Conservation (phyloP, 2,329 filamentous ascomycete species). For the Colletotrichum musae region DNA sequence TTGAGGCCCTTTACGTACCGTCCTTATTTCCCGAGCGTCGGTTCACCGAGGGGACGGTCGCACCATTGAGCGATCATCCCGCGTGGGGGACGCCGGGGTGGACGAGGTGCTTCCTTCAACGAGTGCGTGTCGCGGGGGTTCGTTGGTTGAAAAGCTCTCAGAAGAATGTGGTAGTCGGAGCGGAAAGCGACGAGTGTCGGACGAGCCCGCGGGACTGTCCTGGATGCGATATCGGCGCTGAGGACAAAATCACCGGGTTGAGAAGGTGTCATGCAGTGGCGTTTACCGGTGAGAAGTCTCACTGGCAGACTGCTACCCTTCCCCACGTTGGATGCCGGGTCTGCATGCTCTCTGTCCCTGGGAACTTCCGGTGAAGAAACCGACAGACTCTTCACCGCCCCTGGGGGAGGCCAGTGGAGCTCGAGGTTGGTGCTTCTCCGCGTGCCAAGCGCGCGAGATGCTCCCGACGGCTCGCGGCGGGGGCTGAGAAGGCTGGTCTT, state of each 20-base stretch:
- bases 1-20: constrained; percentile 12
- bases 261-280: constrained; percentile 18
- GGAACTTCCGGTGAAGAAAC: not conserved
- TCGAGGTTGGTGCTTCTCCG: not conserved
- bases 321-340: not conserved
- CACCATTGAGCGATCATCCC: constrained; percentile 24
- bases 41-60: constrained; percentile 30
- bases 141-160: not conserved
- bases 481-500: not conserved
- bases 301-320: not conserved
- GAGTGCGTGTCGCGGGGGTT: constrained; percentile 1
- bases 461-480: no score
- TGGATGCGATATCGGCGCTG: not conserved
- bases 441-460: not conserved
- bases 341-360: not conserved
- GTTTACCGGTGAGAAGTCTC: not conserved
- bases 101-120: not conserved
- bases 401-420: not conserved
- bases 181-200: not conserved
- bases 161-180: not conserved
- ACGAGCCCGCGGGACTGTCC: constrained; percentile 8
- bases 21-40: constrained; percentile 1
- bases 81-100: constrained; percentile 22
- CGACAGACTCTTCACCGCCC: not conserved
- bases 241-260: constrained; percentile 8